phyloP scores from a whole-genome alignment of 148 eudicot species.

The Talinum fruticosum region DNA sequence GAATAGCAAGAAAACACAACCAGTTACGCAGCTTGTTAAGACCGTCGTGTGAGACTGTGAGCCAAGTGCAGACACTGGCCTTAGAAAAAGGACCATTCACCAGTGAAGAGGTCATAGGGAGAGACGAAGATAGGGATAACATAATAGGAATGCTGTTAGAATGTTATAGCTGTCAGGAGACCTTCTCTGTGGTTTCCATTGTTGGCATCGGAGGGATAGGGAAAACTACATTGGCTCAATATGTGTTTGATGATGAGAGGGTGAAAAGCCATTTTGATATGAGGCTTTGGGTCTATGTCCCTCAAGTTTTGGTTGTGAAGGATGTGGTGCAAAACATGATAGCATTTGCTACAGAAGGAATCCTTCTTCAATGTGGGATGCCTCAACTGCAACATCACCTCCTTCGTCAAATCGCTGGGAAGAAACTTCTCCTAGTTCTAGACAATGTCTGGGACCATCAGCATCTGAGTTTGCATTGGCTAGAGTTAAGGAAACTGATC shows the following conservation, averaged over 20 bases:
- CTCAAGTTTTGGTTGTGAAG: not conserved
- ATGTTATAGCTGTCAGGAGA: not conserved
- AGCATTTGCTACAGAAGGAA: not conserved
- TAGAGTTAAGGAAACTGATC: no score
- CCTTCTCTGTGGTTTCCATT: not conserved
- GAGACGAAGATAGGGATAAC: constrained; percentile 4
- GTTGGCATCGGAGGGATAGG: constrained; percentile 21
- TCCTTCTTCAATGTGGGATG: not conserved
- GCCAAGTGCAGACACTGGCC: no score
- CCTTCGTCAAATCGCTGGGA: no score
- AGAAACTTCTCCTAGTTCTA: no score
- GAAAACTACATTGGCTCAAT: constrained; percentile 7
- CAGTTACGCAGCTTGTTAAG: no score
- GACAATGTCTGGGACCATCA: no score
- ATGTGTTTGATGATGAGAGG: not conserved
- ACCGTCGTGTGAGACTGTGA: no score
- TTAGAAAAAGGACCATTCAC: not conserved
- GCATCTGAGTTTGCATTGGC: no score
- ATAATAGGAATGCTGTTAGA: not conserved
- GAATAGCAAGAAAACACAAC: no score
- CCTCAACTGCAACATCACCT: no score
- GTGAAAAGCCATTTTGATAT: constrained; percentile 3
- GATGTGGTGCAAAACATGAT: not conserved
- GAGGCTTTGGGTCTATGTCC: not conserved
- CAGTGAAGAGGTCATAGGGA: constrained; percentile 10